Evolutionary conservation across 495 filamentous ascomycete genomes (phyloP).

Genomic region (Letharia columbiana): DNA sequence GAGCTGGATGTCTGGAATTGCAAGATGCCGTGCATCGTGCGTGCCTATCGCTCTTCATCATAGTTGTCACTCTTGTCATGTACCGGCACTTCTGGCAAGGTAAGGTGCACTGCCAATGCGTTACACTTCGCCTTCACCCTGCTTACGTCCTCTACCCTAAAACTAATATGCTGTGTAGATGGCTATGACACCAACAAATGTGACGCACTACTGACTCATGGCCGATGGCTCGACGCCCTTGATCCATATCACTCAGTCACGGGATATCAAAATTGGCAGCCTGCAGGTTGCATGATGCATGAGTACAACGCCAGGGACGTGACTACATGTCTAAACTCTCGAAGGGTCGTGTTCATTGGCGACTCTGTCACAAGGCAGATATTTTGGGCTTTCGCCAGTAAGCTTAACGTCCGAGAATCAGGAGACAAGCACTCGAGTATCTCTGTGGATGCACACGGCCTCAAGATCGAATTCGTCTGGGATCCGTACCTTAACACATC

Average conservation of each 20-base stretch:
- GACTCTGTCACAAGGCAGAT: slow-evolving; percentile 51
- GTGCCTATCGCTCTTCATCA: slow-evolving; percentile 14
- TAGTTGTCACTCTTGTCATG: slow-evolving; percentile 10
- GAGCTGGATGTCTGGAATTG: not conserved
- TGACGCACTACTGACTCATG: slow-evolving; percentile 42
- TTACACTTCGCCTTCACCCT: not conserved
- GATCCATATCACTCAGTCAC: not conserved
- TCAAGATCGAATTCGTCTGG: slow-evolving; percentile 48
- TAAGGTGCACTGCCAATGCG: slow-evolving; percentile 6
- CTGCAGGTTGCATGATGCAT: slow-evolving; percentile 50
- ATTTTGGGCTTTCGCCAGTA: slow-evolving; percentile 49
- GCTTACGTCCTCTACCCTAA: not conserved
- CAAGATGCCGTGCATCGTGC: slow-evolving; percentile 9
- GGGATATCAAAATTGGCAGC: slow-evolving; percentile 44
- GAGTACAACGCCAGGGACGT: slow-evolving; percentile 43
- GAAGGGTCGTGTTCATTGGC: slow-evolving; percentile 48
- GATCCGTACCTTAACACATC: slow-evolving; percentile 55
- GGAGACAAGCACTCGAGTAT: slow-evolving; percentile 40
- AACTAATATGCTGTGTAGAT: slow-evolving; percentile 29
- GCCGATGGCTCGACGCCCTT: slow-evolving; percentile 43
- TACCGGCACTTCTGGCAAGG: slow-evolving; percentile 16
- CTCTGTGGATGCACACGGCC: slow-evolving; percentile 25
- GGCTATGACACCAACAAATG: slow-evolving; percentile 47
- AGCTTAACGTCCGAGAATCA: slow-evolving; percentile 36
- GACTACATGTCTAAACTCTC: slow-evolving; percentile 36